Evolutionary conservation across 345 rosid genomes (phyloP).

Genomic region (Sonneratia caseolaris): DNA sequence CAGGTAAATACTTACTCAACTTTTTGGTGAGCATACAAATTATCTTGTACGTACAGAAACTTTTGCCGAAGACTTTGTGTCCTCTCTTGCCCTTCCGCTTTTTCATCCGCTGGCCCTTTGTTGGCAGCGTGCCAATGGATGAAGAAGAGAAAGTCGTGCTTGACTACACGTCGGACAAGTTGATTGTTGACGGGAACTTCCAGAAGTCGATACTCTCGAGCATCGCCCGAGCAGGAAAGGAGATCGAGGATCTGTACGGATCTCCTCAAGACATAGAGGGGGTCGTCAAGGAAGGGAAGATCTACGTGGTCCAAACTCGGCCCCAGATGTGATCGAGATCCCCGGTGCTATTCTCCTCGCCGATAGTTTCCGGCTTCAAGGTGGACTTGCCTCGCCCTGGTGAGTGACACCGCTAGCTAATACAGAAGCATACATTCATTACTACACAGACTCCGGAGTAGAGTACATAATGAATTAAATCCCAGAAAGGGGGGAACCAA

Average conservation of each 20-base stretch:
- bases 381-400: not conserved
- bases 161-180: slow-evolving; percentile 71
- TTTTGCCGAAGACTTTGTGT: not conserved
- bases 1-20: slow-evolving; percentile 38
- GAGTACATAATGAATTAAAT: not conserved
- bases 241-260: slow-evolving; percentile 78
- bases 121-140: slow-evolving; percentile 88
- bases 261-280: slow-evolving; percentile 96
- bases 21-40: not conserved
- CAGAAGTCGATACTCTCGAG: slow-evolving; percentile 53
- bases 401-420: not conserved
- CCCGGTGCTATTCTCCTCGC: slow-evolving; percentile 1
- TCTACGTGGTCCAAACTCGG: slow-evolving; percentile 90
- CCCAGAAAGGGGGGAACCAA: not conserved
- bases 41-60: not conserved
- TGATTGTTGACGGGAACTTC: slow-evolving; percentile 56
- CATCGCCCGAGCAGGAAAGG: slow-evolving; percentile 72
- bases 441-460: too few species aligned
- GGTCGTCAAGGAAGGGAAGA: slow-evolving; percentile 70
- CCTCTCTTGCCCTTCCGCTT: not conserved
- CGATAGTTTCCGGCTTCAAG: not conserved
- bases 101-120: not conserved
- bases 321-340: slow-evolving; percentile 63
- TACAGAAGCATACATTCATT: not conserved
- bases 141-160: slow-evolving; percentile 71